Evolutionary conservation across 352 stramenopile genomes (phyloP).

Genomic region (Pythium diclinum): DNA sequence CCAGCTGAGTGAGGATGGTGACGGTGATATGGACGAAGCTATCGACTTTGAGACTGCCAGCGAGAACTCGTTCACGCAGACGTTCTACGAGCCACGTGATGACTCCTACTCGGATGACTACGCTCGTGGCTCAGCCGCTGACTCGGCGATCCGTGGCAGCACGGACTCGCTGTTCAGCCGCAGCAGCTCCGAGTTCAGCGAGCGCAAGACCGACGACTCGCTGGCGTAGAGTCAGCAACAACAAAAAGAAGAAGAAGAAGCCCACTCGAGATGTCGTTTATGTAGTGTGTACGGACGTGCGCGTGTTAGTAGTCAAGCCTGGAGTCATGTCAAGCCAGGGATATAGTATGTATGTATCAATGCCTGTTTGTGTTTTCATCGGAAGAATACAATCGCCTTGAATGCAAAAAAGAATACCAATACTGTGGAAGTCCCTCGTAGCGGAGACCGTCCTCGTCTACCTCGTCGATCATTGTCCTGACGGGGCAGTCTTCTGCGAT

Average conservation of each 20-base stretch:
- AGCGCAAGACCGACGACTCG: conserved; percentile 9
- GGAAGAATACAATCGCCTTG: conserved; percentile 5
- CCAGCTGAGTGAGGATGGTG: conserved; percentile 19
- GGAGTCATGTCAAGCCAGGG: background rate
- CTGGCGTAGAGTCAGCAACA: conserved; percentile 9
- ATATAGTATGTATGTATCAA: background rate
- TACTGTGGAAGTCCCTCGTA: background rate
- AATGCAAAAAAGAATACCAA: background rate
- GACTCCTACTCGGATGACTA: conserved; percentile 22
- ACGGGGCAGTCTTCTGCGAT: background rate
- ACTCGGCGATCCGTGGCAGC: conserved; percentile 22
- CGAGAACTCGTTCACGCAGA: conserved; percentile 3
- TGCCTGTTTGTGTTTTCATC: conserved; percentile 2
- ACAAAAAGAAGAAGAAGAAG: too few relatives aligned
- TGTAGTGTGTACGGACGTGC: background rate
- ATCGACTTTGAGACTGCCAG: conserved; percentile 17
- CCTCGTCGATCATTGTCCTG: background rate
- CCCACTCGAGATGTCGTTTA: conserved; percentile 1
- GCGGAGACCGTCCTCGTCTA: background rate
- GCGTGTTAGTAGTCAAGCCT: background rate
- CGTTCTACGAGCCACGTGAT: conserved; percentile 5
- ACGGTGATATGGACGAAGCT: conserved; percentile 9
- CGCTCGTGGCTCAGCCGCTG: conserved; percentile 9
- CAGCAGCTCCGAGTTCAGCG: conserved; percentile 23
- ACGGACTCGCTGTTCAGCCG: conserved; percentile 29